phyloP scores from a whole-genome alignment of 768 basidiomycete species.

The Lactarius pseudohatsudake region DNA sequence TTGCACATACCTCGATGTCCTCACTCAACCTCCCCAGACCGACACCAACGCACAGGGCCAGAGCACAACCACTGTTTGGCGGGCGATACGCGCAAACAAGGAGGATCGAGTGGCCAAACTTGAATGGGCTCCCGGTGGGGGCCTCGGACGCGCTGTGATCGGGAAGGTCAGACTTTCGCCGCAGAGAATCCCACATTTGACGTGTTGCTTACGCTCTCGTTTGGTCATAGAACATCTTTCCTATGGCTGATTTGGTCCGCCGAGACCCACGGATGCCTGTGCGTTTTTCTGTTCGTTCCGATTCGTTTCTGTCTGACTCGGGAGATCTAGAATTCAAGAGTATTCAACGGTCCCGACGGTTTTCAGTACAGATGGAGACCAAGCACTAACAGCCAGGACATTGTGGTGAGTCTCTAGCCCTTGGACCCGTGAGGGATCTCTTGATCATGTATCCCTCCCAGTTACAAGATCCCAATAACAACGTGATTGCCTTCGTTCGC shows the following conservation, averaged over 20 bases:
- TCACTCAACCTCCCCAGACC: constrained; percentile 51
- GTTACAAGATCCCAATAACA: constrained; percentile 71
- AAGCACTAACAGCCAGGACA: constrained; percentile 49
- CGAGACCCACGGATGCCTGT: constrained; percentile 63
- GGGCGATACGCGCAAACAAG: constrained; percentile 78
- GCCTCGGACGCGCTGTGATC: constrained; percentile 80
- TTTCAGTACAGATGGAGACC: constrained; percentile 79
- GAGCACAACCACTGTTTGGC: constrained; percentile 76
- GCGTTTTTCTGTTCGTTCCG: constrained; percentile 36
- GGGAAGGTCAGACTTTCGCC: constrained; percentile 59
- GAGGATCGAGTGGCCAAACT: constrained; percentile 87
- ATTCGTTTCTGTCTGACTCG: constrained; percentile 21
- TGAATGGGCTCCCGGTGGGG: constrained; percentile 82
- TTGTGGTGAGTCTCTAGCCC: constrained; percentile 43
- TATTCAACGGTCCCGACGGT: constrained; percentile 83
- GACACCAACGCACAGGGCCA: constrained; percentile 59
- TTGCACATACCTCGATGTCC: constrained; percentile 31
- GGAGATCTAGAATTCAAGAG: constrained; percentile 39
- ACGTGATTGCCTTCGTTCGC: constrained; percentile 76
- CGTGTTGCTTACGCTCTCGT: constrained; percentile 16
- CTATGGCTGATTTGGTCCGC: constrained; percentile 82
- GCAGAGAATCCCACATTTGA: constrained; percentile 34
- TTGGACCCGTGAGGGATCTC: constrained; percentile 15
- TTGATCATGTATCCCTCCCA: constrained; percentile 33
- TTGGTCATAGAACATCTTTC: constrained; percentile 59